These are phyloP conservation scores for Arxiozyma telluris DNA, from an alignment of 1,139 yeast genomes.

Conservation along the genomic window DNA sequence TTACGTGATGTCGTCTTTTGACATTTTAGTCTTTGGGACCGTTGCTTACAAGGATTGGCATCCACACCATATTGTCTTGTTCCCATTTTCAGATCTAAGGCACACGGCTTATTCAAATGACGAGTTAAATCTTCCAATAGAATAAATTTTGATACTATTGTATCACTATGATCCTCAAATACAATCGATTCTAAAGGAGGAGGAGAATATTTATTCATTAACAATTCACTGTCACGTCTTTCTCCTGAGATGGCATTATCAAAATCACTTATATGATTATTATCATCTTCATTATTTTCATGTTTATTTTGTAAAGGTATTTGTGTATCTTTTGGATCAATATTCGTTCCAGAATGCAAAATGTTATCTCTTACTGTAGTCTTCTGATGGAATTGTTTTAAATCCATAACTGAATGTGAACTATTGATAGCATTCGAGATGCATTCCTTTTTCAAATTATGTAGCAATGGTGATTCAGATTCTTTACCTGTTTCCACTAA, in stretches of 20 bases:
- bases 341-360: constrained; percentile 3
- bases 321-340: not conserved
- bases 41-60: constrained; percentile 62
- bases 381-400: constrained; percentile 24
- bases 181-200: constrained; percentile 12
- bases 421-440: constrained; percentile 22
- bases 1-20: constrained; percentile 66
- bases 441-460: constrained; percentile 18
- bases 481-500: constrained; percentile 4
- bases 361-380: constrained; percentile 16
- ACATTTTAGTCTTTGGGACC: constrained; percentile 78
- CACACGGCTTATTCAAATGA: constrained; percentile 79
- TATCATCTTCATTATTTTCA: not conserved
- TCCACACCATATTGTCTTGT: constrained; percentile 97
- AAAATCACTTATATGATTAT: not conserved
- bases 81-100: constrained; percentile 94
- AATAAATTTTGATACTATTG: constrained; percentile 49
- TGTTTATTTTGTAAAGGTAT: not conserved
- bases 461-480: constrained; percentile 18
- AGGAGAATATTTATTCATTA: not conserved
- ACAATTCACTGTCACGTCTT: not conserved
- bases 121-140: constrained; percentile 86
- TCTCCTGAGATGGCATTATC: not conserved
- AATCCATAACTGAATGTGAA: constrained; percentile 26
- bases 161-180: constrained; percentile 15